Evolutionary conservation across 2,329 filamentous ascomycete species (phyloP), one percentile per base, ranked within the genome.

Genomic region (Aaosphaeria arxii): DNA sequence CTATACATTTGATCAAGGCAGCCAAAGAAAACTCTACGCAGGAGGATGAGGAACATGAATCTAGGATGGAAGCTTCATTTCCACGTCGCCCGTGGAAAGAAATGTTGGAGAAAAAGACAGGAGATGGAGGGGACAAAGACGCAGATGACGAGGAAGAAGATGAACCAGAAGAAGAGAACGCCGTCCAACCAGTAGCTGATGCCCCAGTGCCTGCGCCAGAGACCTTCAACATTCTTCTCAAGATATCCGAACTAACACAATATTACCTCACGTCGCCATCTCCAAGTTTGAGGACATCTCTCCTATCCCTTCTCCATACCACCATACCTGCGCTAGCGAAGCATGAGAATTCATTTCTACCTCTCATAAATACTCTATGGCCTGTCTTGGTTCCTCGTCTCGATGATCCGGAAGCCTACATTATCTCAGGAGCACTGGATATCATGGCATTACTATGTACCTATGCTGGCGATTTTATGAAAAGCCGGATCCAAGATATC

Each of bases 291-390:
- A 85, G 92, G 38, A 84, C 84, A 30, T 89, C 87, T 1, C 79
- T 99, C 4, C 81, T 99, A 7, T 81, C 83, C 11, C 82, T 97
- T 5, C 80, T 97, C 9, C 75, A 80, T 29, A 89, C 85, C 1
- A 86, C 90, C 3, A 81, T 87, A 4, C 82, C 86, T 1, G 79
- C 88, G 1, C 80, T 99, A 3, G 82, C 87, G 0, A 77, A 77
- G 4, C 85, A 96, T 56, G 88, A 96, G 64, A 85, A 91, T 52
- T 83, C 84, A 0, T 96, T 96, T 65, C 73, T 99, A 1, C 94
- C 94, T 0, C 78, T 97, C 0, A 84, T 97, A 57, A 94, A 97
- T 69, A 86, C 87, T 3, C 76, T 97, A 6, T 99, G 92, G 92
- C 91, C 91, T 0, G 86, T 95, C 5, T 74, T 96, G 5, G 74